Evolutionary conservation across 2,329 filamentous ascomycete genomes (phyloP).

Genomic region (Botrytis byssoidea): DNA sequence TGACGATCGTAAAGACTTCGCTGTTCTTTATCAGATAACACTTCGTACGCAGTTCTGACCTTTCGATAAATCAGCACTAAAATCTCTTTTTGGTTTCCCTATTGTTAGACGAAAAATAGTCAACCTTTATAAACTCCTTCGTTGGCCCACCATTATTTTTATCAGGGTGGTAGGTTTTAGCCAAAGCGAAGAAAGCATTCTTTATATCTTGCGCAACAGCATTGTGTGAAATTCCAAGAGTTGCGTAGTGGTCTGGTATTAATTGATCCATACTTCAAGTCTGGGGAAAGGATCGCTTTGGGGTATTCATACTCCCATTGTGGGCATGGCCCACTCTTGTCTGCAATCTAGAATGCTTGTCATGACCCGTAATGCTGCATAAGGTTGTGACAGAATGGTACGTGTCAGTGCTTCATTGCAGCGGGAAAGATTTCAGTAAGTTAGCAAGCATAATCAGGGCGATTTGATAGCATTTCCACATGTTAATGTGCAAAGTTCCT

Average conservation of each 20-base stretch:
- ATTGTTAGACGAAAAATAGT: background rate
- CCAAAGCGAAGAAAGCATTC: slow-evolving; percentile 12
- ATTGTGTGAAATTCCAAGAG: background rate
- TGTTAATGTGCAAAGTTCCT: background rate
- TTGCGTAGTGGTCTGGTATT: slow-evolving; percentile 1
- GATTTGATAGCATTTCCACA: background rate
- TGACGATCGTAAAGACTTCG: background rate
- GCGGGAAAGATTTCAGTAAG: background rate
- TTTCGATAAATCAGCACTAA: background rate
- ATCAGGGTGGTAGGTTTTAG: slow-evolving; percentile 14
- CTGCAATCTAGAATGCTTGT: background rate
- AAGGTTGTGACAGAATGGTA: background rate
- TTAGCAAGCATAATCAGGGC: background rate
- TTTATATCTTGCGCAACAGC: slow-evolving; percentile 12
- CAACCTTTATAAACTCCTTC: slow-evolving; percentile 9
- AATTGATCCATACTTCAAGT: slow-evolving; percentile 7
- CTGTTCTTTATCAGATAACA: background rate
- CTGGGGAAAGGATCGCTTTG: background rate
- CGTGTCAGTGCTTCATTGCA: slow-evolving; percentile 10
- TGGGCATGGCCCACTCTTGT: background rate
- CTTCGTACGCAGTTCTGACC: slow-evolving; percentile 9
- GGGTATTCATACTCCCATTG: background rate
- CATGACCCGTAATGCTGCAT: slow-evolving; percentile 10
- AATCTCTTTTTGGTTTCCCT: background rate
- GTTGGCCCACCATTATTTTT: slow-evolving; percentile 12